These are phyloP conservation scores for Kwoniella dendrophila DNA, from an alignment of 768 basidiomycete genomes.

Conservation along the genomic window DNA sequence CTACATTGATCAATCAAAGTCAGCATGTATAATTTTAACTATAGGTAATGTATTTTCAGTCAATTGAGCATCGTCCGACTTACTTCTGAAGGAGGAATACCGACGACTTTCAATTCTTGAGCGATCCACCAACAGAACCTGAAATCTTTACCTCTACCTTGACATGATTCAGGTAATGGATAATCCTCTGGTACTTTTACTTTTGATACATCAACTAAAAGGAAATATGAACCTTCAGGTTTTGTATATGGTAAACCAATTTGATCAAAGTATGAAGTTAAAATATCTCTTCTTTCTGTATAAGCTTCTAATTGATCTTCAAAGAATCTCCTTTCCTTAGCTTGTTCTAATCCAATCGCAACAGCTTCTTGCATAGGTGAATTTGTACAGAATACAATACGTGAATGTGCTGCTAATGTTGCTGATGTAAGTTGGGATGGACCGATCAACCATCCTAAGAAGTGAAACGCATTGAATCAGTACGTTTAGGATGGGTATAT, in stretches of 20 bases:
- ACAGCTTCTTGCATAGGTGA: constrained; percentile 93
- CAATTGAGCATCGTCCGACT: too few relatives aligned
- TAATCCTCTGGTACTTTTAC: constrained; percentile 82
- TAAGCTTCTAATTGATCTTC: constrained; percentile 76
- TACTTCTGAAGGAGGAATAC: constrained; percentile 94
- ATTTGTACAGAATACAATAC: constrained; percentile 94
- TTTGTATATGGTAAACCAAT: constrained; percentile 81
- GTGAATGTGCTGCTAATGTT: constrained; percentile 83
- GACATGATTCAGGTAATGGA: constrained; percentile 72
- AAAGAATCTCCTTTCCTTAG: constrained; percentile 72
- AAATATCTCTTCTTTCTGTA: constrained; percentile 71
- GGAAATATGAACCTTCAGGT: constrained; percentile 89
- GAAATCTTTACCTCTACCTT: constrained; percentile 85
- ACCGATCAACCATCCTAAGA: constrained; percentile 85
- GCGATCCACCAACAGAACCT: constrained; percentile 96
- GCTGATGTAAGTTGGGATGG: constrained; percentile 79
- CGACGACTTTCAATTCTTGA: constrained; percentile 82
- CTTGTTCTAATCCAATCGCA: constrained; percentile 84
- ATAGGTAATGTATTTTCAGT: too few relatives aligned
- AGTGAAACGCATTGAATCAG: background rate
- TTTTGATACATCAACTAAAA: constrained; percentile 62
- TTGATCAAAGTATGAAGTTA: constrained; percentile 76
- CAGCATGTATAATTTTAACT: too few relatives aligned
- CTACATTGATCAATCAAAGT: too few relatives aligned
- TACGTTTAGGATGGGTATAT: background rate